phyloP scores from a whole-genome alignment of 1,284 basidiomycete species.

The Boletellus deceptivus region DNA sequence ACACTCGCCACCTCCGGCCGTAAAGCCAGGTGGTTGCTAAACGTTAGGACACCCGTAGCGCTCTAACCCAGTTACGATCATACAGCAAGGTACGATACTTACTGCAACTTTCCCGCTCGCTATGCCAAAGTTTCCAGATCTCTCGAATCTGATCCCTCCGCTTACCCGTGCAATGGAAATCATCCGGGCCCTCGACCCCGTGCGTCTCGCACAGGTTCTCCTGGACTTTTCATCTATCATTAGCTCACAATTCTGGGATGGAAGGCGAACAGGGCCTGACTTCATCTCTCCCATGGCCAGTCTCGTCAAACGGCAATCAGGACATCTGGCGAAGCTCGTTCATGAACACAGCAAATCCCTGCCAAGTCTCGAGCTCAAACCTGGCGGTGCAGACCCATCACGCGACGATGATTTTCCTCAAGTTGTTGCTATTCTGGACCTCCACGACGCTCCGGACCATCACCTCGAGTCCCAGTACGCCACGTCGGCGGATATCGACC shows the following conservation, averaged over 20 bases:
- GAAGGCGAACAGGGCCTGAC: conserved; percentile 21
- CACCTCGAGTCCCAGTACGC: conserved; percentile 10
- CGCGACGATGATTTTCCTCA: not conserved
- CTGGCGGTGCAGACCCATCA: not conserved
- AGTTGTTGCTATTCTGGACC: conserved; percentile 15
- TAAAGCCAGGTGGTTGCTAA: too few species aligned
- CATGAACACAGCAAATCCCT: conserved; percentile 13
- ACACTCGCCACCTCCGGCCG: too few species aligned
- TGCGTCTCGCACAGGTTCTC: conserved; percentile 14
- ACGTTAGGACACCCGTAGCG: too few species aligned
- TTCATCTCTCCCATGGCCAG: conserved; percentile 21
- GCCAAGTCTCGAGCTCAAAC: not conserved
- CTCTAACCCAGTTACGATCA: too few species aligned
- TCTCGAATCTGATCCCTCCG: not conserved
- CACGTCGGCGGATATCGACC: conserved; percentile 14
- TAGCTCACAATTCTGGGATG: conserved; percentile 20
- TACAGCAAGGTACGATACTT: too few species aligned
- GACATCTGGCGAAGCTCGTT: conserved; percentile 17
- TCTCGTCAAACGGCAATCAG: conserved; percentile 19
- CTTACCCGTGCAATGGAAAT: conserved; percentile 6
- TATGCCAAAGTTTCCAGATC: too few species aligned
- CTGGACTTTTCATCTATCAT: conserved; percentile 16
- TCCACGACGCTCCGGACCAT: conserved; percentile 3
- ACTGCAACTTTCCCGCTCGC: too few species aligned
- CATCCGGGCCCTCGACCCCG: conserved; percentile 4